Conservation (phyloP, 2,329 filamentous ascomycete species). For the Didymella exigua region DNA sequence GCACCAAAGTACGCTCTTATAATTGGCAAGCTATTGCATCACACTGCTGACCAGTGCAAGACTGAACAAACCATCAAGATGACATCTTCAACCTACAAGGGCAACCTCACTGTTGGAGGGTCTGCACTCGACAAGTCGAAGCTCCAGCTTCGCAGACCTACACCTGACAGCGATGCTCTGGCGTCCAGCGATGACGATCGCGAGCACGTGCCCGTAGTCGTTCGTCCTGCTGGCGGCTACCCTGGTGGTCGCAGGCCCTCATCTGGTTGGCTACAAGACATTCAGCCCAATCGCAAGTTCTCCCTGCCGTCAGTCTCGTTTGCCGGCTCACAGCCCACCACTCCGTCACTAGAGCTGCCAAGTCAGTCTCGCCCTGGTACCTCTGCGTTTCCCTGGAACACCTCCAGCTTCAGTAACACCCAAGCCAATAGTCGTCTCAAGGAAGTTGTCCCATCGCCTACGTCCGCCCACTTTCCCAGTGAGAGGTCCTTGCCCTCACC, state of each 20-base stretch:
- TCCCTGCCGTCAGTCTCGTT: constrained; percentile 74
- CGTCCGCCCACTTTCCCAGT: constrained; percentile 31
- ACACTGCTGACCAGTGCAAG: not conserved
- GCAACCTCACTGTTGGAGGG: constrained; percentile 36
- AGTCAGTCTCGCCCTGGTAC: constrained; percentile 49
- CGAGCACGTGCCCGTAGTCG: constrained; percentile 56
- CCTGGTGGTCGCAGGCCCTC: constrained; percentile 40
- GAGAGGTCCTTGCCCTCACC: constrained; percentile 36
- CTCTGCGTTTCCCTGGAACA: constrained; percentile 53
- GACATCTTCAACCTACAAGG: constrained; percentile 37
- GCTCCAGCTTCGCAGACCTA: constrained; percentile 73
- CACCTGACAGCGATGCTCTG: constrained; percentile 90
- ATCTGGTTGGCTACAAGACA: constrained; percentile 78
- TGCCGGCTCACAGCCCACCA: constrained; percentile 80
- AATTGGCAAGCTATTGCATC: not conserved
- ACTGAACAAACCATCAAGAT: constrained; percentile 24
- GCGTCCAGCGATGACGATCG: constrained; percentile 93
- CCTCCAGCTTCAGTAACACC: constrained; percentile 37
- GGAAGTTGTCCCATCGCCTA: constrained; percentile 44
- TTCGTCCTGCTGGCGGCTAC: constrained; percentile 30
- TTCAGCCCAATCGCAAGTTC: constrained; percentile 69
- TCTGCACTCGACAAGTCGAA: constrained; percentile 70
- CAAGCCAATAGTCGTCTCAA: constrained; percentile 37
- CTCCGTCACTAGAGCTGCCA: constrained; percentile 71
- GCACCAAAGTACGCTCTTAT: constrained; percentile 1